Conservation (phyloP, 805 yeast genomes). For the Pichia sporocuriosa region DNA sequence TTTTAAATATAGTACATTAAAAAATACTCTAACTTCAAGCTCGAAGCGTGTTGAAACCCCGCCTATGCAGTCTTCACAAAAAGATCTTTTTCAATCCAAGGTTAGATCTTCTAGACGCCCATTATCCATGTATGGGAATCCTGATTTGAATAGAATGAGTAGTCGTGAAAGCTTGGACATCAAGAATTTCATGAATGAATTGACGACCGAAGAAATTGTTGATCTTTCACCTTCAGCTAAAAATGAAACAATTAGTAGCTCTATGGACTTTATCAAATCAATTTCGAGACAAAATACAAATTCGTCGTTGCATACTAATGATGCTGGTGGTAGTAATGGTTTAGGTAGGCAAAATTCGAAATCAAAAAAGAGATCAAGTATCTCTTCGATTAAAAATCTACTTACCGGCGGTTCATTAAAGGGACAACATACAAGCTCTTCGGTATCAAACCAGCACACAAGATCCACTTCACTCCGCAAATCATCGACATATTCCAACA, state of each 20-base stretch:
- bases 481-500: conserved; percentile 10
- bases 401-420: conserved; percentile 30
- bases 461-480: conserved; percentile 6
- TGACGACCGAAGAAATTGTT: conserved; percentile 28
- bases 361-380: conserved; percentile 30
- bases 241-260: conserved; percentile 26
- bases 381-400: conserved; percentile 29
- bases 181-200: conserved; percentile 9
- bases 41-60: not conserved
- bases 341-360: conserved; percentile 14
- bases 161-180: conserved; percentile 12
- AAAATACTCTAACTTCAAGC: conserved; percentile 2
- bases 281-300: conserved; percentile 31
- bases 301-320: not conserved
- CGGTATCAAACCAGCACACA: conserved; percentile 19
- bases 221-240: conserved; percentile 24
- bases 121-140: conserved; percentile 10
- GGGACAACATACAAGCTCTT: conserved; percentile 7
- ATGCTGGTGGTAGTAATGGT: too few species aligned
- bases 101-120: conserved; percentile 8
- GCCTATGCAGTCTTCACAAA: not conserved
- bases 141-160: conserved; percentile 2
- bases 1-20: conserved; percentile 5
- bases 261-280: conserved; percentile 33
- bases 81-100: conserved; percentile 1